Evolutionary conservation across 192 early-diverging fungal species (phyloP).

Genomic region (Funneliformis mosseae): DNA sequence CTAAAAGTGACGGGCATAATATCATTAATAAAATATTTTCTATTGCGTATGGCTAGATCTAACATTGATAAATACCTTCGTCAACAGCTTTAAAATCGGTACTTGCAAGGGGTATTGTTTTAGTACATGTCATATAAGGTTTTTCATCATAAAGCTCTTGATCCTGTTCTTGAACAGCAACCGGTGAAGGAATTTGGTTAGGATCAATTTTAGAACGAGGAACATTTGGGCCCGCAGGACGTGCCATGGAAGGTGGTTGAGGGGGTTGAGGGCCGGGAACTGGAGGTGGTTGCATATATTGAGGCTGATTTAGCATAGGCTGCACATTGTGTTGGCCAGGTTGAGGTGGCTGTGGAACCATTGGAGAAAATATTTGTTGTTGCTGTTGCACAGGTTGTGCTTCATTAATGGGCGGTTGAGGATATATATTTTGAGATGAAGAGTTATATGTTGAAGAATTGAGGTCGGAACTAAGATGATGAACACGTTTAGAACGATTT

Average conservation of each 20-base stretch:
- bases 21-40: not conserved
- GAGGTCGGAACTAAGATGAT: constrained; percentile 9
- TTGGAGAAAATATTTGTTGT: constrained; percentile 29
- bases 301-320: constrained; percentile 38
- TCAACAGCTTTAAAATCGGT: constrained; percentile 84
- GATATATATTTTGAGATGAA: not conserved
- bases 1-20: constrained; percentile 37
- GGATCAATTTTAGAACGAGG: constrained; percentile 84
- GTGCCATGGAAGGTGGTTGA: constrained; percentile 40
- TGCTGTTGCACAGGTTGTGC: constrained; percentile 1
- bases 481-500: constrained; percentile 3
- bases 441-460: constrained; percentile 10
- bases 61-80: constrained; percentile 61
- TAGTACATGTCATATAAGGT: constrained; percentile 74
- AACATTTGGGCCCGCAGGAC: constrained; percentile 33
- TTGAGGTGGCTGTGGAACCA: constrained; percentile 37
- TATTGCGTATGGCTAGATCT: not conserved
- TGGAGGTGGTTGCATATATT: constrained; percentile 40
- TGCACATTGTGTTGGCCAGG: constrained; percentile 31
- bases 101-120: constrained; percentile 73
- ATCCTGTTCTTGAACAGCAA: constrained; percentile 81
- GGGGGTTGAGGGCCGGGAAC: constrained; percentile 35
- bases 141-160: constrained; percentile 67
- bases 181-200: constrained; percentile 90
- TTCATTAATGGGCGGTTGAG: constrained; percentile 7